phyloP scores from a whole-genome alignment of 441 rosid species.

The Viola pubescens region DNA sequence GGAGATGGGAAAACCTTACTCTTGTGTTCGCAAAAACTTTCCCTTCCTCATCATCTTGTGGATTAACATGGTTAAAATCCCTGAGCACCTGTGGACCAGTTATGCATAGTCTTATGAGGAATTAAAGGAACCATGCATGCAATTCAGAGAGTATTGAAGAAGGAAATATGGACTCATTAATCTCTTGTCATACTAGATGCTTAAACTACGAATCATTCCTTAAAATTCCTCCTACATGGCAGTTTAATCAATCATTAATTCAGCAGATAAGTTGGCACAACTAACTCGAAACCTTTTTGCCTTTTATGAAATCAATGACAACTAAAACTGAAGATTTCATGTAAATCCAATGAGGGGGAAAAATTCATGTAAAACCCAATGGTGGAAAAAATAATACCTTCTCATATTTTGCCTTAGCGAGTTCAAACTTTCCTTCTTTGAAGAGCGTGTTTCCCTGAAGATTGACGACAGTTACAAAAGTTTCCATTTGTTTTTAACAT shows the following conservation, averaged over 20 bases:
- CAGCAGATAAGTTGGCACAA: background rate
- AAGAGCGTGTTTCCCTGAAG: constrained; percentile 89
- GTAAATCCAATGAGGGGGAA: background rate
- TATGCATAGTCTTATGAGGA: constrained; percentile 3
- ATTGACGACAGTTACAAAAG: constrained; percentile 20
- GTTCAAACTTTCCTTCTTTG: constrained; percentile 92
- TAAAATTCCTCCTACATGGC: background rate
- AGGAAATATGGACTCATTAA: background rate
- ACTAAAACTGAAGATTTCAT: background rate
- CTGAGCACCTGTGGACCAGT: constrained; percentile 62
- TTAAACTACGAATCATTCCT: too few species aligned
- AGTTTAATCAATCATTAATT: background rate
- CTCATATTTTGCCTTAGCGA: constrained; percentile 91
- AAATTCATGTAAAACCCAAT: too few species aligned
- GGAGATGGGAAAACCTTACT: constrained; percentile 10
- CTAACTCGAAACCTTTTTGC: background rate
- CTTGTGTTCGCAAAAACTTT: constrained; percentile 23
- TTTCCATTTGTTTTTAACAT: constrained; percentile 7
- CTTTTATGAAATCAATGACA: background rate
- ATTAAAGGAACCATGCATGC: constrained; percentile 1
- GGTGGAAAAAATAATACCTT: constrained; percentile 45
- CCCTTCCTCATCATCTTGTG: constrained; percentile 95
- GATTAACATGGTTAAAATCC: constrained; percentile 97
- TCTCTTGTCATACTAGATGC: too few species aligned
- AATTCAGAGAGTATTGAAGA: background rate